Base-by-base conservation (phyloP, 179 eudicot species). In the Sideroxylon spinosum region DNA sequence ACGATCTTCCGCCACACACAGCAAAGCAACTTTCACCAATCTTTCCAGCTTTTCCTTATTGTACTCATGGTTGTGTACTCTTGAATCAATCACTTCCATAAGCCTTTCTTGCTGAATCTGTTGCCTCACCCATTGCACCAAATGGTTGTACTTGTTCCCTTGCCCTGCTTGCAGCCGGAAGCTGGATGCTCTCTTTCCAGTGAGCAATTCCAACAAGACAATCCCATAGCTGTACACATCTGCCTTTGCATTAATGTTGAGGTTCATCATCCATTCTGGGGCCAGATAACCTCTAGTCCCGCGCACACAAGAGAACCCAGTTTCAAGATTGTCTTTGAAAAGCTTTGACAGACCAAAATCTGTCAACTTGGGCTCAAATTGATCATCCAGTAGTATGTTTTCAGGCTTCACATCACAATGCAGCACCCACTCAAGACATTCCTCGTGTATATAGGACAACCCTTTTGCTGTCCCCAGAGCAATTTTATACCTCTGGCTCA, bases 251-350 rank as follows among this genome's bases (percentile, higher is more conserved):
- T 87, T 81, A 20, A 88, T 83, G 6, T 83, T 85, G 25, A 78
- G 80, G 68, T 86, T 84, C 75, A 68, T 78, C 46, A 85, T 78
- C 86, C 88, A 86, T 55, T 86, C 88, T 5, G 86, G 88, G 26
- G 88, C 91, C 81, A 88, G 68, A 61, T 86, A 88, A 0, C 89
- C 91, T 78, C 86, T 83, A 55, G 89, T 88, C 14, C 89, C 91
- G 50, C 88, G 77, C 2, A 85, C 79, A 20, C 63, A 55, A 0
- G 86, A 82, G 63, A 86, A 57, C 19, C 83, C 84, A 6, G 81
- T 77, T 9, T 76, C 73, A 16, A 72, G 76, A 25, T 69, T 77
- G 28, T 83, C 91, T 81, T 22, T 88, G 82, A 57, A 71, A 48
- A 88, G 63, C 83, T 85, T 88, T 10, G 86, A 85, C 64, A 88